phyloP scores from a whole-genome alignment of 2,329 filamentous ascomycete genomes.

The Kalmusia sp. region DNA sequence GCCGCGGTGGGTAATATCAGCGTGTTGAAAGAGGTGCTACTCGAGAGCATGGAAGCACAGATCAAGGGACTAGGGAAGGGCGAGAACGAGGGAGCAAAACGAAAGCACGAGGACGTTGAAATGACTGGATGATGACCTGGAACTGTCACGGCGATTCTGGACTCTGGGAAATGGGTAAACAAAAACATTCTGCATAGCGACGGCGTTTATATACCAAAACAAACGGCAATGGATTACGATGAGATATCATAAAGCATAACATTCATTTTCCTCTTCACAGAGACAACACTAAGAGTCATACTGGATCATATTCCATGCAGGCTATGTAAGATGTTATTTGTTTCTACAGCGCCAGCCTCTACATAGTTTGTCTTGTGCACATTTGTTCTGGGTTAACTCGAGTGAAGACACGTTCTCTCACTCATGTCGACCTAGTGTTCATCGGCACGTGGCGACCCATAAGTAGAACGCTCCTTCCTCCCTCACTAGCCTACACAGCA shows the following conservation, averaged over 20 bases:
- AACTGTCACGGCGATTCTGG: no score
- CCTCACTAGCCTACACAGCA: neutral
- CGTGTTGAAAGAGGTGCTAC: conserved; percentile 67
- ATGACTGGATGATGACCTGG: conserved; percentile 37
- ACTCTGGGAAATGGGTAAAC: neutral
- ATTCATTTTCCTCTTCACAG: neutral
- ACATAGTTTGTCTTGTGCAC: no score
- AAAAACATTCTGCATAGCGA: conserved; percentile 12
- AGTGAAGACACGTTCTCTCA: neutral
- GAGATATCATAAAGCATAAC: neutral
- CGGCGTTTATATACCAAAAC: conserved; percentile 14
- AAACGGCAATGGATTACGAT: neutral
- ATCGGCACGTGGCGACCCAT: no score
- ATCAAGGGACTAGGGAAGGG: conserved; percentile 28
- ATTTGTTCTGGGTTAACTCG: no score
- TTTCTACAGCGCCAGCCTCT: no score
- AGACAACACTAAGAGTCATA: no score
- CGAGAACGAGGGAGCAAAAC: conserved; percentile 22
- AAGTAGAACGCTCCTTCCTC: neutral
- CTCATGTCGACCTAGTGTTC: neutral
- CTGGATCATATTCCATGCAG: no score
- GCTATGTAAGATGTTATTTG: no score
- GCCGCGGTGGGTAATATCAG: conserved; percentile 65
- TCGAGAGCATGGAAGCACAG: conserved; percentile 53
- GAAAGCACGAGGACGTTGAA: conserved; percentile 39